Conservation (phyloP, 805 yeast species). For the Ogataea henricii region DNA sequence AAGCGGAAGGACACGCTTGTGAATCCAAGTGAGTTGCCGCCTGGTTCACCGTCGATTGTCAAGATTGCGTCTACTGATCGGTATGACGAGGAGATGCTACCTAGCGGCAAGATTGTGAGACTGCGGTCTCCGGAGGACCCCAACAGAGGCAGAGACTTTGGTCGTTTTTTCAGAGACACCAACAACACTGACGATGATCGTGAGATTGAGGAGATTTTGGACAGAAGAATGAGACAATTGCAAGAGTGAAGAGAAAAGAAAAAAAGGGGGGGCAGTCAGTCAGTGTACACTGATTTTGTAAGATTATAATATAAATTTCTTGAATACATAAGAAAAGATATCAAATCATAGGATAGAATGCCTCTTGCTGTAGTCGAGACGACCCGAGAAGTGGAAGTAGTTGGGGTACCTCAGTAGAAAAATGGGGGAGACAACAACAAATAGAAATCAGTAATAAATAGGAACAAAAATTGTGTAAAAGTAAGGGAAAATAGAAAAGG, state of each 20-base stretch:
- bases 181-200: slow-evolving; percentile 44
- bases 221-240: slow-evolving; percentile 9
- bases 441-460: too few relatives aligned
- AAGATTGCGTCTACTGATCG: slow-evolving; percentile 35
- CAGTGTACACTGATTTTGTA: background rate
- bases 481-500: background rate
- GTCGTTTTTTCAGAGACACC: slow-evolving; percentile 38
- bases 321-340: background rate
- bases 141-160: slow-evolving; percentile 11
- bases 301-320: background rate
- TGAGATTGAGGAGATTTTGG: slow-evolving; percentile 51
- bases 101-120: slow-evolving; percentile 70
- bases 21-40: slow-evolving; percentile 50
- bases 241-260: background rate
- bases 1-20: slow-evolving; percentile 53
- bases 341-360: background rate
- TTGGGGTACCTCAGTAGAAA: background rate
- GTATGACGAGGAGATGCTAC: slow-evolving; percentile 60
- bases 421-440: too few relatives aligned
- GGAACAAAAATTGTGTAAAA: background rate
- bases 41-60: slow-evolving; percentile 45
- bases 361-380: background rate
- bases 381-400: background rate
- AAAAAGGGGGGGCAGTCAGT: background rate
- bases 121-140: slow-evolving; percentile 30